Conservation (phyloP, 495 filamentous ascomycete genomes). For the Haplographium delicatum region DNA sequence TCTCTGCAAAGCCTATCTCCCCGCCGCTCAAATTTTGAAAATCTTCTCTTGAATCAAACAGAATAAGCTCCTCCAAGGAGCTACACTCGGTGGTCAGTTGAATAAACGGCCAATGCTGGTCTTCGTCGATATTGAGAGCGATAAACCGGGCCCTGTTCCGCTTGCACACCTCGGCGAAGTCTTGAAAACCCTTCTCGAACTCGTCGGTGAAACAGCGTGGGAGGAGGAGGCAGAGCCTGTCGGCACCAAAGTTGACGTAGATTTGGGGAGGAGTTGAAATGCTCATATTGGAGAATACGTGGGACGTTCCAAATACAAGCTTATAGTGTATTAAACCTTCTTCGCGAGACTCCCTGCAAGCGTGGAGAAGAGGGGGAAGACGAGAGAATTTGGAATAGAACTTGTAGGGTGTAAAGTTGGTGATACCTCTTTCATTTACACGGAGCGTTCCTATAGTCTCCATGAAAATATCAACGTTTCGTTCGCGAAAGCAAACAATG, state of each 20-base stretch:
- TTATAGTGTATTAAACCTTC: conserved; percentile 5
- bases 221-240: background rate
- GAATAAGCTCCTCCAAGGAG: background rate
- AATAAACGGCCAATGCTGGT: background rate
- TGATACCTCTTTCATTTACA: background rate
- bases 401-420: background rate
- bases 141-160: background rate
- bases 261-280: background rate
- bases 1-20: background rate
- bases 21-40: background rate
- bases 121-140: background rate
- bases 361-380: background rate
- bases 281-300: background rate
- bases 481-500: background rate
- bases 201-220: background rate
- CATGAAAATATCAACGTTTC: background rate
- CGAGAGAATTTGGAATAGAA: background rate
- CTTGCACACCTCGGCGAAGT: background rate
- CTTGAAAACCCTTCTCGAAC: background rate
- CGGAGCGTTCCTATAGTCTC: background rate
- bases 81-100: background rate
- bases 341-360: background rate
- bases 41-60: background rate
- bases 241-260: conserved; percentile 7
- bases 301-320: background rate